phyloP scores from a whole-genome alignment of 164 flowering plant genomes.

The Vitis labrusca region DNA sequence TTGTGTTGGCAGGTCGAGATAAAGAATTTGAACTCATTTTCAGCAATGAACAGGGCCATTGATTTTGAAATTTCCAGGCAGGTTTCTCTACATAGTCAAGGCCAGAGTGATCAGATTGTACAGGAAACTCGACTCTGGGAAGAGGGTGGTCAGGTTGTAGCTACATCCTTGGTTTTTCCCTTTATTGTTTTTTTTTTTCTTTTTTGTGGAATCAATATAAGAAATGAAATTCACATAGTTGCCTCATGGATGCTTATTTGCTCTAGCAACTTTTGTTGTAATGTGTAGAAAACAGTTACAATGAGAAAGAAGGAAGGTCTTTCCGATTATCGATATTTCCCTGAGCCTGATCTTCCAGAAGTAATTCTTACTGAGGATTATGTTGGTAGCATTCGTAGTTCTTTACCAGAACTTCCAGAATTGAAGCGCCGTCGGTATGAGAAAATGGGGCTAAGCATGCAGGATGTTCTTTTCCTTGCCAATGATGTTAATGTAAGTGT shows the following conservation, averaged over 20 bases:
- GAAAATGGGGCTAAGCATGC: slow-evolving; percentile 86
- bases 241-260: slow-evolving; percentile 8
- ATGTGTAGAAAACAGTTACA: slow-evolving; percentile 67
- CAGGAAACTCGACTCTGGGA: slow-evolving; percentile 98
- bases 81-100: slow-evolving; percentile 61
- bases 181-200: neutral
- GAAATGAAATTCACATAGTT: neutral
- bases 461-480: slow-evolving; percentile 88
- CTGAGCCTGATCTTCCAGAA: slow-evolving; percentile 95
- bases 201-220: neutral
- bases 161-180: neutral
- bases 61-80: slow-evolving; percentile 89
- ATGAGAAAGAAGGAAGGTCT: slow-evolving; percentile 99
- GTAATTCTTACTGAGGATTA: slow-evolving; percentile 64
- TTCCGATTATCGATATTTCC: slow-evolving; percentile 90
- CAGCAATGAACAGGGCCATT: slow-evolving; percentile 83
- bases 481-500: slow-evolving; percentile 72
- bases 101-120: slow-evolving; percentile 67
- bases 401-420: slow-evolving; percentile 87
- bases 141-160: slow-evolving; percentile 78
- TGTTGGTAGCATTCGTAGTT: slow-evolving; percentile 45
- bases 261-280: slow-evolving; percentile 5
- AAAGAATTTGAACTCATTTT: slow-evolving; percentile 91
- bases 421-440: slow-evolving; percentile 81
- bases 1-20: slow-evolving; percentile 74